Base-by-base conservation (phyloP, 2,329 filamentous ascomycete species). In the Ceratocystis huliohia region DNA sequence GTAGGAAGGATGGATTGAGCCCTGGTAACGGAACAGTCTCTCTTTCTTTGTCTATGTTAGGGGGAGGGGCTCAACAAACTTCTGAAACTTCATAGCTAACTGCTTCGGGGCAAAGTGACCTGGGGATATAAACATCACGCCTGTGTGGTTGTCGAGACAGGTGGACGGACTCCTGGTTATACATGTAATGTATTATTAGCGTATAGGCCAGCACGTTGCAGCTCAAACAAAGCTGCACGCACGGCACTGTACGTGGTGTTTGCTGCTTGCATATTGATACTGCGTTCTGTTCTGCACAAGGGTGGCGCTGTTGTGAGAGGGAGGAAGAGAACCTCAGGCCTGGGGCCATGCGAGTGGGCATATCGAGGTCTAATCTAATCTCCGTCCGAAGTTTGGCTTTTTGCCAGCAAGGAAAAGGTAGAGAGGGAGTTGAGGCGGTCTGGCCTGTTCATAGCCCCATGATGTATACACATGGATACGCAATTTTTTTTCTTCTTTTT, bases 371-470 rank as follows among this genome's bases (percentile, higher is more conserved):
- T 17, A 33, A 59, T 59, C 56, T 59, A 59, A 59, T 59, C 56
- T 59, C 56, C 56, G 30, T 59, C 56, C n/a, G 56, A 59, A 37
- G 56, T 59, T 59, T 59, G 56, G 22, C 48, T 53, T 28, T 53
- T 53, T 53, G 56, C 56, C n/a, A 30, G n/a, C 15, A 59, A 20
- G 20, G 10, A 25, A 28, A 37, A 59, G 56, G 13, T 20, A 5
- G 48, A 59, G 30, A 7, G 30, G 7, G 6, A 33, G 15, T n/a
- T 5, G 22, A 59, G 17, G 30, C 17, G 56, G 56, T 59, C 56
- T 59, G 30, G 25, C 56, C 56, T 59, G 17, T 41, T 3, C 10
- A 15, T 41, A 41, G 25, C 3, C 56, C 17, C n/a, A 17, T 30
- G 53, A 30, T 30, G 13, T 15, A 28, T 30, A 25, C 48, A 53